Percentiles rank a stretch among this genome's conserved stretches.
Evolutionary conservation across 2,329 filamentous ascomycete species (phyloP).

Genomic region (Cercospora sp.): DNA sequence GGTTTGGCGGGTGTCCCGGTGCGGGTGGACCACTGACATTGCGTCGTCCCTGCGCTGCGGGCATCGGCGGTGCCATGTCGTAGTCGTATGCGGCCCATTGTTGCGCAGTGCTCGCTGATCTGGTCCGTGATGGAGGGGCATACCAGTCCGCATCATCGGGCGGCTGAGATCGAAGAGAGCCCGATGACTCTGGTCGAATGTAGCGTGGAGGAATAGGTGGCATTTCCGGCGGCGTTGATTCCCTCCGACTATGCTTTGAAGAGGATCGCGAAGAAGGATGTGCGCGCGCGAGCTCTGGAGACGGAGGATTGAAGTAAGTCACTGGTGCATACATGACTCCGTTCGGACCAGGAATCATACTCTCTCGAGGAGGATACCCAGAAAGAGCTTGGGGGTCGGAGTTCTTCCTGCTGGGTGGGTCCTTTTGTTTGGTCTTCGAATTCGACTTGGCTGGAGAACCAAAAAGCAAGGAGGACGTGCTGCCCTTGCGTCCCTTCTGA

Average conservation of each 20-base stretch:
- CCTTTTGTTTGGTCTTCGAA: conserved; percentile 36
- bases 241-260: conserved; percentile 36
- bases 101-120: conserved; percentile 41
- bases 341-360: conserved; percentile 50
- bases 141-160: conserved; percentile 48
- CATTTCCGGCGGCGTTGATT: conserved; percentile 36
- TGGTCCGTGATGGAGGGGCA: conserved; percentile 40
- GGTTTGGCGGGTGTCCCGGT: conserved; percentile 1
- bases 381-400: conserved; percentile 29
- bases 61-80: conserved; percentile 37
- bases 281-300: conserved; percentile 21
- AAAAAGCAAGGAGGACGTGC: conserved; percentile 36
- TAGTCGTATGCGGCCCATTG: conserved; percentile 40
- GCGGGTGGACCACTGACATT: conserved; percentile 39
- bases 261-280: conserved; percentile 11
- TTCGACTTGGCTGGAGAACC: conserved; percentile 39
- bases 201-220: conserved; percentile 29
- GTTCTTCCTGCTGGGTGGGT: conserved; percentile 25
- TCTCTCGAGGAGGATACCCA: conserved; percentile 3
- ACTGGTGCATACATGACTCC: conserved; percentile 47
- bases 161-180: conserved; percentile 46
- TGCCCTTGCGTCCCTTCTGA: conserved; percentile 39
- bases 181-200: conserved; percentile 42
- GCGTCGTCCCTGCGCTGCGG: conserved; percentile 38
- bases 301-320: conserved; percentile 34